A percentile compares a stretch with the other conserved stretches of the same genome.
phyloP scores from a whole-genome alignment of 257 asterid species.

The Nicotiana benthamiana region DNA sequence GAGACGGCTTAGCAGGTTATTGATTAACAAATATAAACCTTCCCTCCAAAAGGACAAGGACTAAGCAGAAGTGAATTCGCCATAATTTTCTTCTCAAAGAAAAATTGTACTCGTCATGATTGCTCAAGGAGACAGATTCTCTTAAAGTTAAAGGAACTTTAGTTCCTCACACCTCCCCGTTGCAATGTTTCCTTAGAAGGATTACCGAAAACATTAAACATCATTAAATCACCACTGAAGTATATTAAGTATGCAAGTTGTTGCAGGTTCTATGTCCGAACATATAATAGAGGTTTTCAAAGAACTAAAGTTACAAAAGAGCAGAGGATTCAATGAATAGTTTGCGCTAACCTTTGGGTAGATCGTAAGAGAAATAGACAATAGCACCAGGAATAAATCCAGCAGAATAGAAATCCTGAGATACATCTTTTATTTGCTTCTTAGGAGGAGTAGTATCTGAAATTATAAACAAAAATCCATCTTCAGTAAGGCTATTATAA shows the following conservation, averaged over 20 bases:
- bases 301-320: neutral
- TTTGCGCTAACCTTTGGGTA: slow-evolving; percentile 46
- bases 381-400: slow-evolving; percentile 94
- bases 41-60: neutral
- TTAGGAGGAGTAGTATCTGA: slow-evolving; percentile 96
- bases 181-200: neutral
- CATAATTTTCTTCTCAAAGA: neutral
- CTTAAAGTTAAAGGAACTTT: neutral
- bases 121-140: neutral
- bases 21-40: neutral
- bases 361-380: slow-evolving; percentile 67
- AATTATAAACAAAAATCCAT: slow-evolving; percentile 7
- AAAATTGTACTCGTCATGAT: neutral
- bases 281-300: neutral
- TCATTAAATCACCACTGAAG: neutral
- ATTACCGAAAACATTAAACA: neutral
- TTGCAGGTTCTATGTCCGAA: neutral
- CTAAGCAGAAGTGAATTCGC: neutral
- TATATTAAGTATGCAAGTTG: neutral
- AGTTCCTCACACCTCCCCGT: neutral
- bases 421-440: slow-evolving; percentile 61
- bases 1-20: neutral
- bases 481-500: slow-evolving; percentile 4
- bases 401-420: slow-evolving; percentile 75
- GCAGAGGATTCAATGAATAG: neutral